These are phyloP conservation scores for Alternaria panax DNA, from an alignment of 2,329 filamentous ascomycete genomes.

Conservation along the genomic window DNA sequence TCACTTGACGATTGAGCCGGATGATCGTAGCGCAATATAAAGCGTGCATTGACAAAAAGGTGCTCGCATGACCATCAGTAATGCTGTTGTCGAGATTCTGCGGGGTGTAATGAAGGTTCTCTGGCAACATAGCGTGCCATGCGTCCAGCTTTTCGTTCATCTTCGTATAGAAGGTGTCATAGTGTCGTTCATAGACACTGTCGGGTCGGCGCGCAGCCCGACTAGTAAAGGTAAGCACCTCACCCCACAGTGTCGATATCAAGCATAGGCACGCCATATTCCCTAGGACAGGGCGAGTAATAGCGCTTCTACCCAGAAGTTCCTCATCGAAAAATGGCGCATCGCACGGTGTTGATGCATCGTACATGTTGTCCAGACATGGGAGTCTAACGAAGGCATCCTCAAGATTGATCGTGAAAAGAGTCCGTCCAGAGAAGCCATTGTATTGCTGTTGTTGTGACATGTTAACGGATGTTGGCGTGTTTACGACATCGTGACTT, in stretches of 20 bases:
- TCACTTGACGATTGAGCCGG: constrained; percentile 68
- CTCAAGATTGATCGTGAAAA: constrained; percentile 66
- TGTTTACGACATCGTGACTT: constrained; percentile 48
- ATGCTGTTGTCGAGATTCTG: constrained; percentile 66
- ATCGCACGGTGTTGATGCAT: constrained; percentile 64
- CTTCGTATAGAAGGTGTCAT: constrained; percentile 62
- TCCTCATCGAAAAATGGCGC: constrained; percentile 68
- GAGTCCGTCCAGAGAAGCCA: constrained; percentile 60
- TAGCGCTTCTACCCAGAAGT: constrained; percentile 50
- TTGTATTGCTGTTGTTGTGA: constrained; percentile 61
- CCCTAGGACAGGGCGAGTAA: constrained; percentile 49
- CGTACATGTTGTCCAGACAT: constrained; percentile 66
- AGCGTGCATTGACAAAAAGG: constrained; percentile 70
- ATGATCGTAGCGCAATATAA: constrained; percentile 71
- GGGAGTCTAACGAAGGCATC: constrained; percentile 74
- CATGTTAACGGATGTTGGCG: constrained; percentile 42
- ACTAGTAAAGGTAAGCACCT: constrained; percentile 67
- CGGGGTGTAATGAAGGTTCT: constrained; percentile 61
- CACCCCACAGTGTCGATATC: constrained; percentile 70
- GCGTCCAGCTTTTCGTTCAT: constrained; percentile 61
- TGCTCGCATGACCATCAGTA: constrained; percentile 62
- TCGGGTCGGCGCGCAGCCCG: constrained; percentile 57
- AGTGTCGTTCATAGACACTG: constrained; percentile 54
- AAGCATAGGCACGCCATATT: constrained; percentile 68
- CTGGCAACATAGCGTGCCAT: constrained; percentile 67